Conservation (phyloP, 2,329 filamentous ascomycete genomes). For the Magnaporthiopsis incrustans region DNA sequence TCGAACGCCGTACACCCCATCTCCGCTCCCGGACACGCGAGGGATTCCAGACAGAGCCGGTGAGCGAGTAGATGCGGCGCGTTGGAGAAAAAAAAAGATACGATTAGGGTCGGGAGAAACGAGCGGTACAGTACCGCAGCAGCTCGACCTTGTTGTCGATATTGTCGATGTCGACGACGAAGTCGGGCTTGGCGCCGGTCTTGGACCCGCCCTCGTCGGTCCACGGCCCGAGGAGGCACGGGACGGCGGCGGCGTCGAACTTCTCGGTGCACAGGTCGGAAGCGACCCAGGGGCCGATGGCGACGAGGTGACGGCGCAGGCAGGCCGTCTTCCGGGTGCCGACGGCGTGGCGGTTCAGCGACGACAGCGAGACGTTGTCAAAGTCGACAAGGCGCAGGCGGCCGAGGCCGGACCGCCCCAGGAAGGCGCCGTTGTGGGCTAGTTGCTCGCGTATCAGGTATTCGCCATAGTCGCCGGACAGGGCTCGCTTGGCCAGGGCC, state of each 20-base stretch:
- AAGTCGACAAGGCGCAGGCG: constrained; percentile 88
- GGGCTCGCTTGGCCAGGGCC: constrained; percentile 50
- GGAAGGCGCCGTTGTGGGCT: constrained; percentile 84
- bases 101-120: no score
- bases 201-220: constrained; percentile 33
- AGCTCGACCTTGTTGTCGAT: constrained; percentile 94
- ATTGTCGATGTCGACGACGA: constrained; percentile 96
- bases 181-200: constrained; percentile 56
- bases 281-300: constrained; percentile 83
- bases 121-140: constrained; percentile 87
- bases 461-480: constrained; percentile 57
- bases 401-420: constrained; percentile 83
- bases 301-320: constrained; percentile 69
- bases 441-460: constrained; percentile 92
- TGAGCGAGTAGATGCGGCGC: no score
- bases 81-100: no score
- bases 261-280: constrained; percentile 84
- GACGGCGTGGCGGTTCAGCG: constrained; percentile 90
- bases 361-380: constrained; percentile 92
- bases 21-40: no score
- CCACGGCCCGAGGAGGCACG: constrained; percentile 60
- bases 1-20: no score
- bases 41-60: no score
- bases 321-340: constrained; percentile 88
- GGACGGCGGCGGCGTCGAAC: constrained; percentile 62